Percentiles rank a stretch among this genome's conserved stretches.
Conservation (phyloP, 768 basidiomycete species). For the Kwoniella sp. region DNA sequence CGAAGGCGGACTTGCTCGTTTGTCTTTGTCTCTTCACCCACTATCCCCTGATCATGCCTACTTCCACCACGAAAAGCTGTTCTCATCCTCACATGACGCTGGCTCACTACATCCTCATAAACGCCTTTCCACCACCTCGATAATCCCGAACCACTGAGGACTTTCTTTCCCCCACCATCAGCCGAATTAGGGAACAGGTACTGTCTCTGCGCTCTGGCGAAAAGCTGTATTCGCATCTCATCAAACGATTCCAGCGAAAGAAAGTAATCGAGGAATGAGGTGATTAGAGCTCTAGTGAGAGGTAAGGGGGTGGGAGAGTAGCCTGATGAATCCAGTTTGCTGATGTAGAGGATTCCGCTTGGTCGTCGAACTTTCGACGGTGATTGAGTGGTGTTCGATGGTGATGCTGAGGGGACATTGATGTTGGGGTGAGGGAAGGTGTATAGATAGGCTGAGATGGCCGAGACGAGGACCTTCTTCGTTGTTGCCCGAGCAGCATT, state of each 20-base stretch:
- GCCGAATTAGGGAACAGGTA: conserved; percentile 91
- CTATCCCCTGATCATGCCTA: background rate
- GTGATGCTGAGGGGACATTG: conserved; percentile 58
- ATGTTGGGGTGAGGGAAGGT: conserved; percentile 66
- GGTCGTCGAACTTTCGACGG: conserved; percentile 47
- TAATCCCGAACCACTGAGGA: conserved; percentile 73
- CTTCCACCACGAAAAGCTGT: background rate
- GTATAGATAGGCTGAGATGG: conserved; percentile 64
- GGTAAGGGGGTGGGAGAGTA: conserved; percentile 57
- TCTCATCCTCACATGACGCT: background rate
- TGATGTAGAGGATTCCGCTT: conserved; percentile 71
- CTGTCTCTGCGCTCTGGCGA: conserved; percentile 84
- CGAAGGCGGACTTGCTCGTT: conserved; percentile 17
- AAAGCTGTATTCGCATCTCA: conserved; percentile 76
- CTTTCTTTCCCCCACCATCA: conserved; percentile 69
- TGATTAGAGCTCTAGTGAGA: conserved; percentile 67
- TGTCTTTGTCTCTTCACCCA: no score
- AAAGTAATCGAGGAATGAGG: conserved; percentile 64
- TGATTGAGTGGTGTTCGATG: background rate
- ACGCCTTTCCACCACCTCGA: conserved; percentile 92
- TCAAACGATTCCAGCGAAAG: conserved; percentile 63
- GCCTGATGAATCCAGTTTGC: conserved; percentile 94
- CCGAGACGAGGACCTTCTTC: conserved; percentile 67
- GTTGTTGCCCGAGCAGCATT: no score
- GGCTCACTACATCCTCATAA: conserved; percentile 60